Conservation (phyloP, 139 green algal genomes). For the Tetradesmus obliquus region DNA sequence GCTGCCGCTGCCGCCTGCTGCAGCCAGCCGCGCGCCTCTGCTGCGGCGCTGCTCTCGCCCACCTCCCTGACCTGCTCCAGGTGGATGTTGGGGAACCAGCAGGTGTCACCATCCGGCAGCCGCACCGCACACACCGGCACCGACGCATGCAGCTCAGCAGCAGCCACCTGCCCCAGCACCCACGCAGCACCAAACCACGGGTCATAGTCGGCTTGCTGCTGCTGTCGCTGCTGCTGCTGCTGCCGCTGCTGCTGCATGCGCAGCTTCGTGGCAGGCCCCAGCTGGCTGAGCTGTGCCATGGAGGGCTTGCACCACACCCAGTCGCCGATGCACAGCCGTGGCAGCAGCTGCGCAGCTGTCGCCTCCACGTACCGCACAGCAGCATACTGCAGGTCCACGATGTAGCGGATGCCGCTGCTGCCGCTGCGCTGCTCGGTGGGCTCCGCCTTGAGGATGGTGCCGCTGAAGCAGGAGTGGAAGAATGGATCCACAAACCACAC, state of each 20-base stretch:
- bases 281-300: neutral
- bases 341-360: slow-evolving; percentile 24
- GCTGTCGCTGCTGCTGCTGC: slow-evolving; percentile 16
- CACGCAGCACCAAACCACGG: neutral
- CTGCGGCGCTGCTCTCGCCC: slow-evolving; percentile 17
- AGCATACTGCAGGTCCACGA: neutral
- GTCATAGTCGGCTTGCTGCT: neutral
- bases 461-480: neutral
- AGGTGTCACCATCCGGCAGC: slow-evolving; percentile 8
- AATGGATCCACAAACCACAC: neutral
- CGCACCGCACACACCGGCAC: neutral
- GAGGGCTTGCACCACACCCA: slow-evolving; percentile 32
- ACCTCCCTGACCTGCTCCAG: slow-evolving; percentile 14
- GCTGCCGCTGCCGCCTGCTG: neutral
- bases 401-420: neutral
- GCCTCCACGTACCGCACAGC: slow-evolving; percentile 24
- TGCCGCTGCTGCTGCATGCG: neutral
- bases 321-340: neutral
- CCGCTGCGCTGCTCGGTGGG: neutral
- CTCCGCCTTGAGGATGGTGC: neutral
- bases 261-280: neutral
- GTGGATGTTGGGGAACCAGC: slow-evolving; percentile 7
- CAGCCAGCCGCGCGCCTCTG: neutral
- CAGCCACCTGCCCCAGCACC: neutral
- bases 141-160: neutral